Evolutionary conservation across 305 asterid species (phyloP), one percentile per base, ranked within the genome.

Genomic region (Fraxinus floribunda): DNA sequence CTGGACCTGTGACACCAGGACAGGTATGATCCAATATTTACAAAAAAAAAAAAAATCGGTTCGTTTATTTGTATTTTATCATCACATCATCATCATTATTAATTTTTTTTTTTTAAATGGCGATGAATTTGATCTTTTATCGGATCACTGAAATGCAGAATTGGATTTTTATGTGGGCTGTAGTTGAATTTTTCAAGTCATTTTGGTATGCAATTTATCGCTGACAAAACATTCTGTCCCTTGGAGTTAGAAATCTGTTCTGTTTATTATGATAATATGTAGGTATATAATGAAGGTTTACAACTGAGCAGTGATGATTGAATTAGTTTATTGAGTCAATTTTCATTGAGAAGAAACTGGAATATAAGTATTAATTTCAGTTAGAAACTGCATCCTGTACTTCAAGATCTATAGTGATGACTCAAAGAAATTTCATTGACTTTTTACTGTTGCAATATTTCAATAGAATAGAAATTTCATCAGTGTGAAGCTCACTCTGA

Each of bases 1-100:
- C 97, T 86, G 97, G 91, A 73, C 94, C 94, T 75, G 87, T 94
- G 87, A 91, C 97, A 18, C 88, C 97, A 32, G 97, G 97, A n/a
- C 97, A 89, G 97, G 97, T 90, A 52, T 32, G 83, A 75, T 78
- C 62, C 44, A 78, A 62, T 66, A 11, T 57, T 32, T 83, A 3
- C 78, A 10, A 7, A 5, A 30, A 29, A 29, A 29, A 30, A 1
- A 29, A 29, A 29, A 29, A 29, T 34, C 7, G n/a, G n/a, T 60
- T 57, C 26, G 72, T 24, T 32, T 7, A 70, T 44, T 74, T 38
- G 35, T 13, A 38, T 7, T 8, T 7, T 24, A 24, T 24, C 0
- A 24, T 24, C 26, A 24, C 44, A 1, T 39, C 1, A 9, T 39
- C 1, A 36, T 36, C 7, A 36, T 36, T 0, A 36, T 36, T 6